A percentile compares a stretch with the other conserved stretches of the same genome.
Evolutionary conservation across 352 stramenopile genomes (phyloP).

Genomic region (Plasmopara viticola): DNA sequence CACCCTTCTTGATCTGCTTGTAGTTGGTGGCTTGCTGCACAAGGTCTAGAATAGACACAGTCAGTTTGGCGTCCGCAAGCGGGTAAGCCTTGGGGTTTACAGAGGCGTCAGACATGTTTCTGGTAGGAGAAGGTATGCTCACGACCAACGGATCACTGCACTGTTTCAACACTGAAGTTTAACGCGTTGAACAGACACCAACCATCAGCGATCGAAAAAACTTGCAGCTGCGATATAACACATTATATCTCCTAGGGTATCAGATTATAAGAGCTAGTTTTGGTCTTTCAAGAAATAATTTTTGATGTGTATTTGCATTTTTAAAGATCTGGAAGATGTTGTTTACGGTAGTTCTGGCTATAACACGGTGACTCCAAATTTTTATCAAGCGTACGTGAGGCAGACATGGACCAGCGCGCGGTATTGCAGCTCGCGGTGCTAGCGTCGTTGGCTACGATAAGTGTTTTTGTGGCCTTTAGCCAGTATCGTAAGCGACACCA

Average conservation of each 20-base stretch:
- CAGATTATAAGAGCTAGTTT: not conserved
- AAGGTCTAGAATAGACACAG: slow-evolving; percentile 97
- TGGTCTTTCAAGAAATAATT: not conserved
- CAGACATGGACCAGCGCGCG: slow-evolving; percentile 39
- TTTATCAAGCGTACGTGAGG: not conserved
- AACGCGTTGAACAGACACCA: too few relatives aligned
- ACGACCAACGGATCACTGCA: slow-evolving; percentile 86
- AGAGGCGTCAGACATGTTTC: slow-evolving; percentile 63
- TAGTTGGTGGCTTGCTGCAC: slow-evolving; percentile 99
- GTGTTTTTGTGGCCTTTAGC: slow-evolving; percentile 44
- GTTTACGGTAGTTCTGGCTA: too few relatives aligned
- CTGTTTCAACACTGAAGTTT: too few relatives aligned
- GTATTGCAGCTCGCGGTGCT: slow-evolving; percentile 64
- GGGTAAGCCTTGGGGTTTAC: slow-evolving; percentile 97
- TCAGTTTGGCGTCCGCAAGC: slow-evolving; percentile 97
- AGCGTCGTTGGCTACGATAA: slow-evolving; percentile 68
- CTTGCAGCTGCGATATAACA: too few relatives aligned
- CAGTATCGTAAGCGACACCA: slow-evolving; percentile 31
- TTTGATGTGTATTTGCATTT: too few relatives aligned
- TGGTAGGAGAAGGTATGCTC: slow-evolving; percentile 45
- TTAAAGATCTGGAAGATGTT: too few relatives aligned
- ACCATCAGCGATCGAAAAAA: too few relatives aligned
- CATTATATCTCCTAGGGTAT: too few relatives aligned
- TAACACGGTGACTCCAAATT: too few relatives aligned
- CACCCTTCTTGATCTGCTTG: slow-evolving; percentile 99